Percentiles rank a stretch among this genome's conserved stretches.
phyloP scores from a whole-genome alignment of 75 land plant species.

The Chamaecyparis obtusa region DNA sequence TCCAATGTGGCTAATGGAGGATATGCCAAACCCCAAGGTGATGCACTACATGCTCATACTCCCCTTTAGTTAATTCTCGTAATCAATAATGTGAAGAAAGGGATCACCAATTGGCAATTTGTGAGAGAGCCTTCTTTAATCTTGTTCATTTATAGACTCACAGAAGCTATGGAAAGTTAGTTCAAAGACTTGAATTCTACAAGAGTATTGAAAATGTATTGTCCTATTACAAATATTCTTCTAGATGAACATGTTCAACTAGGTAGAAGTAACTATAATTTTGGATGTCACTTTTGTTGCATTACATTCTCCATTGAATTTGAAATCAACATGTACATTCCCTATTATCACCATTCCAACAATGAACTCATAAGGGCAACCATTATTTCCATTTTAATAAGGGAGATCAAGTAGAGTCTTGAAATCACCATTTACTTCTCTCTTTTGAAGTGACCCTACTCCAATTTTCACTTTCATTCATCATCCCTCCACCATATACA shows the following conservation, averaged over 20 bases:
- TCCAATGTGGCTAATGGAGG: too few species aligned
- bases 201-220: conserved; percentile 46
- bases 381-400: too few species aligned
- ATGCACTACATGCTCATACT: conserved; percentile 79
- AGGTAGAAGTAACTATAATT: conserved; percentile 61
- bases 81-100: conserved; percentile 55
- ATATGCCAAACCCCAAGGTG: conserved; percentile 16
- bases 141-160: conserved; percentile 46
- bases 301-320: conserved; percentile 58
- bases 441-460: too few species aligned
- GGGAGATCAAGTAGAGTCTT: too few species aligned
- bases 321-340: conserved; percentile 38
- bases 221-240: conserved; percentile 49
- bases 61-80: conserved; percentile 58
- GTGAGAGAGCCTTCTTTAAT: conserved; percentile 34
- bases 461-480: too few species aligned
- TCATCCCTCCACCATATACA: too few species aligned
- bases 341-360: conserved; percentile 19
- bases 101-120: conserved; percentile 57
- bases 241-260: conserved; percentile 48
- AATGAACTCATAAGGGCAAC: too few species aligned
- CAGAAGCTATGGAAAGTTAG: neutral
- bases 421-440: too few species aligned
- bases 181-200: conserved; percentile 31
- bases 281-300: conserved; percentile 32